A percentile compares a stretch with the other conserved stretches of the same genome.
phyloP scores from a whole-genome alignment of 2,329 filamentous ascomycete genomes.

The Penicillium olsonii region DNA sequence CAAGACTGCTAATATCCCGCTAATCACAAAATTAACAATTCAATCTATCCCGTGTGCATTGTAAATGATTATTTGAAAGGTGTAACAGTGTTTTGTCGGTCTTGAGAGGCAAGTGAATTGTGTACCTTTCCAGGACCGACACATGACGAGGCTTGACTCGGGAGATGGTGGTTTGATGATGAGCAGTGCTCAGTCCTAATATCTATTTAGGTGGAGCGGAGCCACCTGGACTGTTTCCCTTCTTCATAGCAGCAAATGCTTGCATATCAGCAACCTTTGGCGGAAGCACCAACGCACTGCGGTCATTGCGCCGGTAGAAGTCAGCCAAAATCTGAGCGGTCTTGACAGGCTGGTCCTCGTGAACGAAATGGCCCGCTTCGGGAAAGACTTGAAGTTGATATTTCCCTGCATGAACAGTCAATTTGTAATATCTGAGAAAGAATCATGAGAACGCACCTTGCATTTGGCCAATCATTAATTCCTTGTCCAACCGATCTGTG shows the following conservation, averaged over 20 bases:
- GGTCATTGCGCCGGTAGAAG: constrained; percentile 89
- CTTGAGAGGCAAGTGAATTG: too few relatives aligned
- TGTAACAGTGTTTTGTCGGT: too few relatives aligned
- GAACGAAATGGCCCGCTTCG: constrained; percentile 93
- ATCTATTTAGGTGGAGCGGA: constrained; percentile 1
- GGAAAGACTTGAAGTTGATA: constrained; percentile 94
- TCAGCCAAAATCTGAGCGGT: constrained; percentile 83
- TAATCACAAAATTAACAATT: too few relatives aligned
- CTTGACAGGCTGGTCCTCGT: constrained; percentile 91
- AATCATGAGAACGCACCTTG: constrained; percentile 64
- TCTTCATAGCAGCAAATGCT: constrained; percentile 44
- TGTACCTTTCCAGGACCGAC: too few relatives aligned
- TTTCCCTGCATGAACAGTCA: constrained; percentile 58
- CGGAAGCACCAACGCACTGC: constrained; percentile 79
- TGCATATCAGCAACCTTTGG: constrained; percentile 82
- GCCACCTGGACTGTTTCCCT: constrained; percentile 24
- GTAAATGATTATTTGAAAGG: too few relatives aligned
- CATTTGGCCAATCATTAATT: constrained; percentile 95
- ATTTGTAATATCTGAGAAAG: neutral
- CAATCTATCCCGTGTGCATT: too few relatives aligned
- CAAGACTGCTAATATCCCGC: too few relatives aligned
- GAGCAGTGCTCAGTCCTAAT: neutral
- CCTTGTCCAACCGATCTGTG: constrained; percentile 86
- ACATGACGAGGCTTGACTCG: too few relatives aligned
- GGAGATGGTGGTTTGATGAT: too few relatives aligned